A percentile compares a stretch with the other conserved stretches of the same genome.
These are phyloP conservation scores for Rubus parviflorus DNA, from an alignment of 306 rosid genomes.

Conservation along the genomic window DNA sequence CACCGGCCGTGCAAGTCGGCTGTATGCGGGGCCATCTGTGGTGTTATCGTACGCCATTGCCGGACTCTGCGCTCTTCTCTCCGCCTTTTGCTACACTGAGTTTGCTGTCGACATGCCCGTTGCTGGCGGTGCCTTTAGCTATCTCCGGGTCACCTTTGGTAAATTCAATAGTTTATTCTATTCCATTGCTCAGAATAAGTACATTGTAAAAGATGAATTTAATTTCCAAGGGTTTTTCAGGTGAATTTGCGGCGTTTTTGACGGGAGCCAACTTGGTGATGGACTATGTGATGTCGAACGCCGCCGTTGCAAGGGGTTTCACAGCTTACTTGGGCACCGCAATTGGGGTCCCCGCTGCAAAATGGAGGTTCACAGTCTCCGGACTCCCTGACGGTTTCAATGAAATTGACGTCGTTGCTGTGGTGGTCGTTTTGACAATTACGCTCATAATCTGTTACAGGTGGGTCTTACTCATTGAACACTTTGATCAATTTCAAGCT, in stretches of 20 bases:
- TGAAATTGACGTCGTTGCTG: slow-evolving; percentile 69
- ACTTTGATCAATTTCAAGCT: no score
- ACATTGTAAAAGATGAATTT: no score
- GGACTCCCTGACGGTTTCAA: slow-evolving; percentile 67
- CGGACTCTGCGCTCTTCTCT: slow-evolving; percentile 85
- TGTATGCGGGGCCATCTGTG: slow-evolving; percentile 70
- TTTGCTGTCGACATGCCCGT: slow-evolving; percentile 96
- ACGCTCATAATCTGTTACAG: slow-evolving; percentile 84
- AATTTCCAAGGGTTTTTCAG: slow-evolving; percentile 31
- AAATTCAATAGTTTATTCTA: no score
- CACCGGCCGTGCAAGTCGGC: slow-evolving; percentile 63
- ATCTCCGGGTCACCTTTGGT: slow-evolving; percentile 93
- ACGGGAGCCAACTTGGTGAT: slow-evolving; percentile 80
- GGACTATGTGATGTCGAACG: slow-evolving; percentile 99
- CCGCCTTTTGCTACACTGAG: slow-evolving; percentile 97
- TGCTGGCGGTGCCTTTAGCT: slow-evolving; percentile 98
- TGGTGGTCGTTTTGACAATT: slow-evolving; percentile 58
- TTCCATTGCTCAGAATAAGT: no score
- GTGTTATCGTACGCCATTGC: slow-evolving; percentile 93
- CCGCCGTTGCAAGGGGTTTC: slow-evolving; percentile 77
- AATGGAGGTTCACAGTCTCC: slow-evolving; percentile 67
- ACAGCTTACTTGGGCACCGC: slow-evolving; percentile 63
- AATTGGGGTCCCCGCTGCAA: slow-evolving; percentile 64
- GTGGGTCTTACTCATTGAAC: slow-evolving; percentile 16
- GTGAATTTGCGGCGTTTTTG: slow-evolving; percentile 83